A percentile compares a stretch with the other conserved stretches of the same genome.
phyloP scores from a whole-genome alignment of 2,329 filamentous ascomycete genomes.

The Aspergillus neoniger region DNA sequence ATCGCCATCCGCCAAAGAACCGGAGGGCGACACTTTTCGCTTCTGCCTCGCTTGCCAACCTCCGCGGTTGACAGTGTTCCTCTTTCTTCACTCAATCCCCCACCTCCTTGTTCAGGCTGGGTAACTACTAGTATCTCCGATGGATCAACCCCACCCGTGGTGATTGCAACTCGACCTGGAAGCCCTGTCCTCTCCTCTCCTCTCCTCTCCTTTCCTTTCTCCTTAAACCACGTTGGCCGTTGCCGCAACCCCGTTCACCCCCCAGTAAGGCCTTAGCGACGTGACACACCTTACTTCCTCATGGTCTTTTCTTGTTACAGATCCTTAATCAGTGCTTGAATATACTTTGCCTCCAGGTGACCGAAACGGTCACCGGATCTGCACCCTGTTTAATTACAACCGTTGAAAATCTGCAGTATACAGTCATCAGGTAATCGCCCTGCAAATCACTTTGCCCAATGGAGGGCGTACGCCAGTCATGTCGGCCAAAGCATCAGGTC shows the following conservation, averaged over 20 bases:
- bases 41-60: constrained; percentile 9
- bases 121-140: constrained; percentile 11
- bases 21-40: constrained; percentile 2
- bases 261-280: constrained; percentile 6
- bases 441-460: constrained; percentile 38
- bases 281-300: constrained; percentile 13
- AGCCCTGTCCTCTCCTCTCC: constrained; percentile 8
- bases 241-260: background rate
- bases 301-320: constrained; percentile 1
- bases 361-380: background rate
- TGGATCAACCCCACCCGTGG: constrained; percentile 19
- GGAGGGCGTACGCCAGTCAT: constrained; percentile 61
- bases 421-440: constrained; percentile 5
- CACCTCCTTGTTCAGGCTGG: background rate
- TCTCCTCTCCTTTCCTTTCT: background rate
- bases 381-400: background rate
- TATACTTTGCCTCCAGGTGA: background rate
- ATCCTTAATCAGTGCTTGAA: background rate
- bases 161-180: constrained; percentile 13
- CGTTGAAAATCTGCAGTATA: background rate
- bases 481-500: constrained; percentile 94
- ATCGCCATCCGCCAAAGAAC: constrained; percentile 6
- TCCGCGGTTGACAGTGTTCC: background rate
- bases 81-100: background rate
- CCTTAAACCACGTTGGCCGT: constrained; percentile 13